Evolutionary conservation across 2,329 filamentous ascomycete species (phyloP), one percentile per base, ranked within the genome.

Genomic region (Ophiostoma sp.): DNA sequence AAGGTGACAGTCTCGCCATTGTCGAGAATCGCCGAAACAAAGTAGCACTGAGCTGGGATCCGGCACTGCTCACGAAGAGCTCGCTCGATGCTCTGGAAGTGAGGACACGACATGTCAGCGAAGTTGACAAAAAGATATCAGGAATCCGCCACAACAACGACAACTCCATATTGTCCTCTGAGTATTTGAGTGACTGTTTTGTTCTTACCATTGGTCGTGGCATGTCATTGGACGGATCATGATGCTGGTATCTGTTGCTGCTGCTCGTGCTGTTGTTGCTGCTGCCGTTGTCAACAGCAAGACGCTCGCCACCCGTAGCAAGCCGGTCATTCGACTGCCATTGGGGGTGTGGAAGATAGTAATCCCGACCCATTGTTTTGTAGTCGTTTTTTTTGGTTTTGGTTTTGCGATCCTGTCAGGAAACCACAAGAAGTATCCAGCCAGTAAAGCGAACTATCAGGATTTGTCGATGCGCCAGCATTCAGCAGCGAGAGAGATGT

Each of bases 21-120:
- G 36, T 87, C 85, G 48, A 83, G 80, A 55, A 87, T 80, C 1
- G 83, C 84, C 12, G 85, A 86, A 45, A 89, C 81, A 75, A 89
- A 88, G 77, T 86, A 89, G 74, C 82, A 81, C 70, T 84, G 83
- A 12, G 84, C 84, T 1, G 85, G 83, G 63, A 89, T 87, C 50
- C 84, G 83, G 76, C 87, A 89, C 55, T 86, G 82, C 68, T 87
- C 84, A 19, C 85, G 82, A 12, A 90, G 80, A 33, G 85, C 87
- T 74, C 84, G 83, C 45, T 84, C 84, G 45, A 89, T 87, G 69
- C 73, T 76, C 76, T 77, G 19, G 28, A 22, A 28, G 8, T 12
- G 3, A 31, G 12, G 12, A 22, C 12, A 39, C 25, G 36, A 69
- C 55, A 8, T 33, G 71, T 74, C 68, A 74, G 73, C 68, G 12